These are phyloP conservation scores for Acacia concinna DNA, from an alignment of 331 rosid genomes.

Conservation along the genomic window DNA sequence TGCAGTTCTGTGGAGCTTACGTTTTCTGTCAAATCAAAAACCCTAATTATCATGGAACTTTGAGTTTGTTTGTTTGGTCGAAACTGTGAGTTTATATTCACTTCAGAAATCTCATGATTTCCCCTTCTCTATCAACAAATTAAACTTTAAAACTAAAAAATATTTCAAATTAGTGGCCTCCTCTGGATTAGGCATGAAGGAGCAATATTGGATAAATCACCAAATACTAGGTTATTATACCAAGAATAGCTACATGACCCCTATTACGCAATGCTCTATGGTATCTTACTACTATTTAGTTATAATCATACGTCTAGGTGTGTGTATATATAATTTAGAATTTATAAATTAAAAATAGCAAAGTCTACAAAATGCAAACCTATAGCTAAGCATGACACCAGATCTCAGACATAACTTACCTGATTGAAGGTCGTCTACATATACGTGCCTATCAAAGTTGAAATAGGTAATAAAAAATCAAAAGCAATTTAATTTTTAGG, in stretches of 20 bases:
- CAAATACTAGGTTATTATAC: conserved; percentile 7
- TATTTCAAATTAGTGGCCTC: background rate
- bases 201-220: background rate
- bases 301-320: background rate
- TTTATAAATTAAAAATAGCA: background rate
- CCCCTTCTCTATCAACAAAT: background rate
- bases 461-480: background rate
- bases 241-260: background rate
- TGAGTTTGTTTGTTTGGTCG: too few species aligned
- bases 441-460: background rate
- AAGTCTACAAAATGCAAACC: background rate
- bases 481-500: background rate
- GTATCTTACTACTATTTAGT: background rate
- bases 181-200: background rate
- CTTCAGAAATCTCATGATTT: background rate
- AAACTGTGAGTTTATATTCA: background rate
- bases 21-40: background rate
- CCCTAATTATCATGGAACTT: background rate
- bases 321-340: background rate
- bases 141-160: background rate
- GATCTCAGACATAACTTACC: background rate
- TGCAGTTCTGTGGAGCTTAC: background rate
- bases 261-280: conserved; percentile 6
- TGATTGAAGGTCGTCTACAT: background rate
- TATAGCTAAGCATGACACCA: background rate